Evolutionary conservation across 345 rosid species (phyloP), one percentile per base, ranked within the genome.

Genomic region (Populus deltoides): DNA sequence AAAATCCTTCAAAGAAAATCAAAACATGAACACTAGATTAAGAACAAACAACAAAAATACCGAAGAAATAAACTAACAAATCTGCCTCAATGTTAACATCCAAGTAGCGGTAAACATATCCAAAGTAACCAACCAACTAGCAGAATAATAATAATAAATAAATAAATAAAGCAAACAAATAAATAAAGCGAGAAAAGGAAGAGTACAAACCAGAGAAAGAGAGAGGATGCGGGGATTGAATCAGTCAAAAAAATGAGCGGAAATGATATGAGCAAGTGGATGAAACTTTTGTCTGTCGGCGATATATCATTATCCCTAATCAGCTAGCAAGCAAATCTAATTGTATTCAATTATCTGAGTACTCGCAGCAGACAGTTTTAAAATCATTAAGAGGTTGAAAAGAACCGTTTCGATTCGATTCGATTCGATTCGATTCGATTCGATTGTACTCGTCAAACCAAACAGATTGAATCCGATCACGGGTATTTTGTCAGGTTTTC

Each of bases 141-240:
- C 31, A 65, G 13, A 6, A n/a, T 18, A 9, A 20, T 18, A 10
- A 66, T 27, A 17, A 55, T 7, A 15, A 47, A 27, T 27, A 27
- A 27, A 27, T 27, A 27, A 27, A 49, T 1, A 49, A 41, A 41
- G 3, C 24, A 61, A 22, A 11, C 22, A 61, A 24, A 24, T 7
- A 76, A 11, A 31, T 10, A 17, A 38, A 35, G 22, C 66, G 38
- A 71, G 63, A 47, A 33, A 11, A n/a, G 24, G 69, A 27, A 72
- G 66, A 63, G 65, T 63, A 73, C 73, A 67, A 57, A 79, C 77
- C 68, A 47, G 51, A 33, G 36, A 33, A 6, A 33, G 7, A 39
- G 43, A 39, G 43, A n/a, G 71, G 49, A 31, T 71, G 66, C 66
- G 73, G 68, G 25, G 73, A 55, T 39, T 68, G 63, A 66, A 73